Evolutionary conservation across 2,329 filamentous ascomycete genomes (phyloP).

Genomic region (Stachybotrys echinatus): DNA sequence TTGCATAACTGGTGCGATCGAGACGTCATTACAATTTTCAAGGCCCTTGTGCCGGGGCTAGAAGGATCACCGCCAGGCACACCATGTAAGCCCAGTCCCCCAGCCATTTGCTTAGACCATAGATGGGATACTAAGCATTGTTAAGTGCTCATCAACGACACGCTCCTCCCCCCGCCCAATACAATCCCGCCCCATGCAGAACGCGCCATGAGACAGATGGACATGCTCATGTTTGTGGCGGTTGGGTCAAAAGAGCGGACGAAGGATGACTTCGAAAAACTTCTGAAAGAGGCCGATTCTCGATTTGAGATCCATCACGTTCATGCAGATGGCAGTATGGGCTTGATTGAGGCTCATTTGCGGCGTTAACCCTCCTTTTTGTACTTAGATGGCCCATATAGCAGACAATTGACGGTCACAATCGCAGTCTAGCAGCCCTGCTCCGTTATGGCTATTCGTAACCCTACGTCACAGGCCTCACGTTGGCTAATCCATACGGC

Average conservation of each 20-base stretch:
- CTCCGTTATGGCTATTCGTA: neutral
- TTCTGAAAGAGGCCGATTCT: conserved; percentile 1
- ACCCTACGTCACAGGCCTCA: neutral
- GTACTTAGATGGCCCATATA: neutral
- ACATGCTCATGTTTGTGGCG: conserved; percentile 17
- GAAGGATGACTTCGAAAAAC: conserved; percentile 9
- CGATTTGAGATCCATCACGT: conserved; percentile 1
- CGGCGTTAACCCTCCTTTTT: neutral
- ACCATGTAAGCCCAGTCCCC: neutral
- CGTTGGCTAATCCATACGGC: neutral
- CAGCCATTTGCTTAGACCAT: neutral
- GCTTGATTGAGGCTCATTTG: conserved; percentile 2
- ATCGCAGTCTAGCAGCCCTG: too few species aligned
- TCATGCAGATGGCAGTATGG: conserved; percentile 1
- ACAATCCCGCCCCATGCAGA: conserved; percentile 6
- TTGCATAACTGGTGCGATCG: conserved; percentile 16
- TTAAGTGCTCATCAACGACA: conserved; percentile 16
- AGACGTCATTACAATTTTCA: conserved; percentile 16
- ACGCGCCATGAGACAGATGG: conserved; percentile 13
- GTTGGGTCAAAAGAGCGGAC: conserved; percentile 18
- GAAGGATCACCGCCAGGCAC: conserved; percentile 11
- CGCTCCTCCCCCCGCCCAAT: conserved; percentile 10
- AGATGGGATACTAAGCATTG: neutral
- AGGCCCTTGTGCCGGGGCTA: conserved; percentile 15
- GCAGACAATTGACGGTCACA: neutral